Conservation (phyloP, 2,329 filamentous ascomycete genomes). For the Colletotrichum nymphaeae region DNA sequence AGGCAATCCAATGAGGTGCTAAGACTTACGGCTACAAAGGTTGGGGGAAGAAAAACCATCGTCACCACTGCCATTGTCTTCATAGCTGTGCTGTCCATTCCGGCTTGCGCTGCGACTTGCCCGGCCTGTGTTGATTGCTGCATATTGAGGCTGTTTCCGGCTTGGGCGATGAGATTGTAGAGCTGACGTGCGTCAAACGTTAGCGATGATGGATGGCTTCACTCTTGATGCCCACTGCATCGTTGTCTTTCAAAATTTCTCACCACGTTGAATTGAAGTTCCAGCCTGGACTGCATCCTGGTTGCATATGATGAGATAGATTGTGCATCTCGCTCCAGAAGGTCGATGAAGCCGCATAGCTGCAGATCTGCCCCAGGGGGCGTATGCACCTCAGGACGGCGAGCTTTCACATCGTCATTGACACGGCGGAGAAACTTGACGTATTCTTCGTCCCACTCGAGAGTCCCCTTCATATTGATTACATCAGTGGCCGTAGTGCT, state of each 20-base stretch:
- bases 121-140: no score
- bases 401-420: neutral
- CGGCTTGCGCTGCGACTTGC: neutral
- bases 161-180: neutral
- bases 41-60: neutral
- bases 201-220: neutral
- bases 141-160: neutral
- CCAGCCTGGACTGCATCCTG: neutral
- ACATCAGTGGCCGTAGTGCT: neutral
- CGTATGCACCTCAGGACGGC: no score
- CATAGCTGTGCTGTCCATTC: neutral
- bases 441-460: neutral
- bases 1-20: neutral
- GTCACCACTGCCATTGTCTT: constrained; percentile 1
- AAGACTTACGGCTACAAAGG: neutral
- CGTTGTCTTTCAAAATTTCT: neutral
- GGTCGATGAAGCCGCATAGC: neutral
- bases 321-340: neutral
- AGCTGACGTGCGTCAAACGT: neutral
- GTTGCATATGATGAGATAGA: neutral
- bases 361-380: neutral
- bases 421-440: neutral
- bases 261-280: neutral
- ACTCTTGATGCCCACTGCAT: neutral
- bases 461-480: neutral